Percentiles rank a stretch among this genome's conserved stretches.
Conservation (phyloP, 1,284 basidiomycete genomes). For the Trichosporon inkin region DNA sequence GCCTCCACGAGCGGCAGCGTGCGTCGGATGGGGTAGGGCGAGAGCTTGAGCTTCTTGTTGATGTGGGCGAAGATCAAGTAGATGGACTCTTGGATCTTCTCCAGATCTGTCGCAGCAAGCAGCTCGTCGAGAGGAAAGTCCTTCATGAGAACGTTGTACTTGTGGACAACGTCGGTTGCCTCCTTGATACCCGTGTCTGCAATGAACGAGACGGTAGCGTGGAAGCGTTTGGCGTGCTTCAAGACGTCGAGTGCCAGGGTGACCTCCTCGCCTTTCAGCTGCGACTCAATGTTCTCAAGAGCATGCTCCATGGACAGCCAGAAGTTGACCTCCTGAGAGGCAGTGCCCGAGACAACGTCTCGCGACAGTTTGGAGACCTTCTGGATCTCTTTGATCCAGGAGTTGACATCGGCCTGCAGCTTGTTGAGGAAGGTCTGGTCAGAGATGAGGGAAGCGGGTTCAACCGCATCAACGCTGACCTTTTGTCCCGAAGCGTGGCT, state of each 20-base stretch:
- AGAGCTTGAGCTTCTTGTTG: conserved; percentile 90
- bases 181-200: conserved; percentile 95
- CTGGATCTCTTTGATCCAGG: conserved; percentile 98
- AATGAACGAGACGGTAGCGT: conserved; percentile 94
- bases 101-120: conserved; percentile 89
- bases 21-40: conserved; percentile 92
- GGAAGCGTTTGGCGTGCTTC: conserved; percentile 93
- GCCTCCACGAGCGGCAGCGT: conserved; percentile 95
- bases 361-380: conserved; percentile 88
- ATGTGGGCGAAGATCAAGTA: conserved; percentile 86
- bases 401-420: conserved; percentile 88
- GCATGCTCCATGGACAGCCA: conserved; percentile 94
- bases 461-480: conserved; percentile 48
- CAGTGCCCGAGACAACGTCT: conserved; percentile 91
- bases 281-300: conserved; percentile 85
- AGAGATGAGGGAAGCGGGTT: conserved; percentile 56
- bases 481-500: conserved; percentile 36
- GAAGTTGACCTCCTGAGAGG: conserved; percentile 98
- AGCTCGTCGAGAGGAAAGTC: conserved; percentile 97
- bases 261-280: conserved; percentile 87
- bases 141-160: conserved; percentile 97
- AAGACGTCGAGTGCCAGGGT: conserved; percentile 92
- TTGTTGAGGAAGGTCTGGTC: conserved; percentile 92
- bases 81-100: conserved; percentile 87
- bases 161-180: conserved; percentile 84